A percentile compares a stretch with the other conserved stretches of the same genome.
phyloP scores from a whole-genome alignment of 805 yeast genomes.

The Wickerhamomyces pijperi region DNA sequence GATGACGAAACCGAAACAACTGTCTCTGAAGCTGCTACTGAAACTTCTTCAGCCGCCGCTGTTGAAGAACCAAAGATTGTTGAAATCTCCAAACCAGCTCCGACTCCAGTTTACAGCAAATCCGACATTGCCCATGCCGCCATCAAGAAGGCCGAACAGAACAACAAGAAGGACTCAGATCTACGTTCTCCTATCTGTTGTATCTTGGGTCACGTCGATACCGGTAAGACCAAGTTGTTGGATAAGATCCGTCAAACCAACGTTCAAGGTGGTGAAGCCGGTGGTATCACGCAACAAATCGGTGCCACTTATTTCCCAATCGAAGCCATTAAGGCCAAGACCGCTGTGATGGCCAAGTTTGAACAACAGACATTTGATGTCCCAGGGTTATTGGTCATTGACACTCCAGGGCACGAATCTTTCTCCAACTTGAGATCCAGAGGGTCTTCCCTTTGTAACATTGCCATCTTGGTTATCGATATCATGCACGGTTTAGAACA shows the following conservation, averaged over 20 bases:
- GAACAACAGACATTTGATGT: slow-evolving; percentile 85
- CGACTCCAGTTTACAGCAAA: slow-evolving; percentile 1
- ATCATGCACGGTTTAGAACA: slow-evolving; percentile 99
- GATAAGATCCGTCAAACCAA: slow-evolving; percentile 98
- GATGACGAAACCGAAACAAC: slow-evolving; percentile 17
- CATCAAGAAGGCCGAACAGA: slow-evolving; percentile 4
- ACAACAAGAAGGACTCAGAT: slow-evolving; percentile 25
- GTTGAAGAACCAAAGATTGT: slow-evolving; percentile 15
- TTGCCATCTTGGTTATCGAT: slow-evolving; percentile 96
- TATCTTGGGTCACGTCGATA: slow-evolving; percentile 98
- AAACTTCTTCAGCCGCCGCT: slow-evolving; percentile 19
- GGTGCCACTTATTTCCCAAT: slow-evolving; percentile 99
- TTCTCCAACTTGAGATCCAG: slow-evolving; percentile 95
- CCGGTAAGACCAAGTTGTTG: slow-evolving; percentile 95
- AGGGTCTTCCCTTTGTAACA: slow-evolving; percentile 98
- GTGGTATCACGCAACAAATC: slow-evolving; percentile 99
- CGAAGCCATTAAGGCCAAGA: slow-evolving; percentile 82
- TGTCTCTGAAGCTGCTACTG: slow-evolving; percentile 6
- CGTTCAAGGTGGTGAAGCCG: slow-evolving; percentile 99
- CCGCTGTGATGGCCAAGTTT: slow-evolving; percentile 79
- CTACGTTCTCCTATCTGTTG: slow-evolving; percentile 98
- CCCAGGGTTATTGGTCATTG: slow-evolving; percentile 93
- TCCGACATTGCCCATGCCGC: slow-evolving; percentile 16
- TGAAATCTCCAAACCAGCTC: slow-evolving; percentile 2
- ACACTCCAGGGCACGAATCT: slow-evolving; percentile 99